Percentiles rank a stretch among this genome's conserved stretches.
These are phyloP conservation scores for Davidsoniella virescens DNA, from an alignment of 2,329 filamentous ascomycete species.

Conservation along the genomic window DNA sequence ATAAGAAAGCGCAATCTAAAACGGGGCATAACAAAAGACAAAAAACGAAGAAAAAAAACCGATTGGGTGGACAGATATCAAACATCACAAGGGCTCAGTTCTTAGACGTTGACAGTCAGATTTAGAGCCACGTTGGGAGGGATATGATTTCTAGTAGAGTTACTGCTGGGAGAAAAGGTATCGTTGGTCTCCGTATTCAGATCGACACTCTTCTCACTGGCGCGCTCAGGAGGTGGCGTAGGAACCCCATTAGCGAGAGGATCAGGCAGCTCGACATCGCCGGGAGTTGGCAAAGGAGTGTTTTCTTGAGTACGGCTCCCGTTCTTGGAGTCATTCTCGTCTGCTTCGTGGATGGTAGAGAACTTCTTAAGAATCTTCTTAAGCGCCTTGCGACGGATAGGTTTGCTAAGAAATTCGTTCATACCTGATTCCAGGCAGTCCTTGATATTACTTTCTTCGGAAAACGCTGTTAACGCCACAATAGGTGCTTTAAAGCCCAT, in stretches of 20 bases:
- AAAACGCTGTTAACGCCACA: slow-evolving; percentile 78
- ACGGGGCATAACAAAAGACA: neutral
- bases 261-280: slow-evolving; percentile 3
- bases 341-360: slow-evolving; percentile 57
- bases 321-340: neutral
- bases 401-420: slow-evolving; percentile 70
- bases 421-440: slow-evolving; percentile 81
- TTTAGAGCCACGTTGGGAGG: too few species aligned
- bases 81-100: too few species aligned
- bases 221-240: slow-evolving; percentile 10
- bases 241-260: slow-evolving; percentile 10
- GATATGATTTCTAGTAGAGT: too few species aligned
- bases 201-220: slow-evolving; percentile 9
- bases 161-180: neutral
- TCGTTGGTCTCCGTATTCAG: neutral
- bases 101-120: too few species aligned
- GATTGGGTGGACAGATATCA: too few species aligned
- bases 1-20: neutral
- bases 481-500: slow-evolving; percentile 81
- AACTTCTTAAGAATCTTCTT: slow-evolving; percentile 79
- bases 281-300: slow-evolving; percentile 6
- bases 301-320: slow-evolving; percentile 1
- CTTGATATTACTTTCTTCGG: slow-evolving; percentile 76
- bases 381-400: slow-evolving; percentile 65
- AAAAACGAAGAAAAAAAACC: neutral